Percentiles rank a stretch among this genome's conserved stretches.
phyloP scores from a whole-genome alignment of 805 yeast species.

The Candida michaelii region DNA sequence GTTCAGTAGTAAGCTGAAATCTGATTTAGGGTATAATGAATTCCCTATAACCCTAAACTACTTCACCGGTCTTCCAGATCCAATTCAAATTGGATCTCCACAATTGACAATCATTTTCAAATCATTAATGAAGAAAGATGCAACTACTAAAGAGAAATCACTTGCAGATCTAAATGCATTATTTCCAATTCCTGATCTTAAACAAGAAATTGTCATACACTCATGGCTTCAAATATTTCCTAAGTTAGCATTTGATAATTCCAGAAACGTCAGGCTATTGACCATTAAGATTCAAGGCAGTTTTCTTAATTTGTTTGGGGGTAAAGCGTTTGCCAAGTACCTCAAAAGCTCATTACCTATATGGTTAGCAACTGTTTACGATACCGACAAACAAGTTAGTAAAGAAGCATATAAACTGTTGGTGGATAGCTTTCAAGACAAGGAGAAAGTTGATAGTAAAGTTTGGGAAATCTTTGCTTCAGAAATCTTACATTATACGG shows the following conservation, averaged over 20 bases:
- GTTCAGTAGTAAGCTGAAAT: constrained; percentile 11
- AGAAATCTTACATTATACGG: constrained; percentile 55
- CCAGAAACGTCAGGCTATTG: constrained; percentile 59
- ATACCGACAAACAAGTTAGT: constrained; percentile 63
- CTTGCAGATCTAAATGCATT: constrained; percentile 49
- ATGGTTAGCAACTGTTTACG: constrained; percentile 71
- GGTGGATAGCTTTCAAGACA: constrained; percentile 54
- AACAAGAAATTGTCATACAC: constrained; percentile 53
- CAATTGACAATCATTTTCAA: constrained; percentile 68
- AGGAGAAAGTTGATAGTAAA: constrained; percentile 45
- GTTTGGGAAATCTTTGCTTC: constrained; percentile 60
- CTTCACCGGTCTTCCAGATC: constrained; percentile 75
- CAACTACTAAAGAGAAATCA: constrained; percentile 83
- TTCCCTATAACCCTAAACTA: constrained; percentile 67
- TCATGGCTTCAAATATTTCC: constrained; percentile 84
- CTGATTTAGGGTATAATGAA: constrained; percentile 32
- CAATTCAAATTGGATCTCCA: constrained; percentile 34
- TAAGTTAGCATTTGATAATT: constrained; percentile 69
- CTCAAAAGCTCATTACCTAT: constrained; percentile 71
- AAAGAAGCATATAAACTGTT: constrained; percentile 49
- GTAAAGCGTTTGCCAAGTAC: constrained; percentile 60
- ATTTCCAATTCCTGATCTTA: constrained; percentile 22
- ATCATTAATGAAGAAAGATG: constrained; percentile 72
- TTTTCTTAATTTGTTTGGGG: constrained; percentile 45
- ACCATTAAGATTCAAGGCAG: constrained; percentile 67